Conservation (phyloP, 805 yeast genomes). For the Kuraishia ogatae region DNA sequence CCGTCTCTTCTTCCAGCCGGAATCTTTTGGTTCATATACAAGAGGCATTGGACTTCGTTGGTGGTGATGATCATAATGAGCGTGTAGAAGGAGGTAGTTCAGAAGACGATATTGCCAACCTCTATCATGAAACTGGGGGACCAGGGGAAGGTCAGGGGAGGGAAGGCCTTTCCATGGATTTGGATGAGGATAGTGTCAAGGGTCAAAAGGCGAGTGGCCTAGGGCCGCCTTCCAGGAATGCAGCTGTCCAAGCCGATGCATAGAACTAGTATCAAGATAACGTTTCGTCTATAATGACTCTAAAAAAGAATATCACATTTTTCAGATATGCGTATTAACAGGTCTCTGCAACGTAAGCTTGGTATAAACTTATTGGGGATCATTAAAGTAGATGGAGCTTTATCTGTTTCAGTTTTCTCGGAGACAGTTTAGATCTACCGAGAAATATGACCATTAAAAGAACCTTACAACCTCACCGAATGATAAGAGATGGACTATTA, state of each 20-base stretch:
- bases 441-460: no score
- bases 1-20: neutral
- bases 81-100: no score
- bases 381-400: no score
- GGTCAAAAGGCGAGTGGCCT: neutral
- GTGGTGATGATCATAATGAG: neutral
- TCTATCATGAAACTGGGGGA: neutral
- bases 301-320: no score
- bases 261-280: neutral
- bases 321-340: no score
- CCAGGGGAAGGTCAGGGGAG: neutral
- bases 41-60: neutral
- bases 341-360: no score
- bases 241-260: neutral
- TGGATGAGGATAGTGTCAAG: neutral
- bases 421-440: no score
- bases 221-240: neutral
- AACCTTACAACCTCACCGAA: no score
- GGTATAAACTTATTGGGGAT: no score
- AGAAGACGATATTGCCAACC: neutral
- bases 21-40: neutral
- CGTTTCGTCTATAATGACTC: neutral
- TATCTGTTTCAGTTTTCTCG: no score
- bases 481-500: no score
- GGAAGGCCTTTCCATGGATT: neutral